These are phyloP conservation scores for Lasiodiplodia gonubiensis DNA, from an alignment of 2,329 filamentous ascomycete species.

Conservation along the genomic window DNA sequence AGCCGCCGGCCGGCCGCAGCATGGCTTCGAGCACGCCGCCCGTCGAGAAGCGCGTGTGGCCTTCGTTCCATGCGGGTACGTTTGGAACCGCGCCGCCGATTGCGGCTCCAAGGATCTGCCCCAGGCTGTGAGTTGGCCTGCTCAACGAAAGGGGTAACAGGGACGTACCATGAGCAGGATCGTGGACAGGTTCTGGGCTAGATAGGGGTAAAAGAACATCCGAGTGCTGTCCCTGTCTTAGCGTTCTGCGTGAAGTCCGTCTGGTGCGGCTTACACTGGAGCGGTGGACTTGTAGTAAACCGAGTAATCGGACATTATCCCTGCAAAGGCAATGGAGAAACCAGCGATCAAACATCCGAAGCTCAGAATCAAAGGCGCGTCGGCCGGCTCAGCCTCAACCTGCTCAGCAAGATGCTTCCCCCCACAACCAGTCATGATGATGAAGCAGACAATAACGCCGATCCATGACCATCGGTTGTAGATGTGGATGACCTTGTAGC, in stretches of 20 bases:
- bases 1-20: constrained; percentile 62
- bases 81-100: constrained; percentile 65
- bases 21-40: constrained; percentile 67
- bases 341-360: constrained; percentile 68
- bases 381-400: constrained; percentile 47
- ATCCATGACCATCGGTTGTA: constrained; percentile 66
- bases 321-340: constrained; percentile 68
- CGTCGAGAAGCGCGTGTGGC: constrained; percentile 52
- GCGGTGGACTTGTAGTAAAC: constrained; percentile 65
- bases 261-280: constrained; percentile 50
- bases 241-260: constrained; percentile 14
- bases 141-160: neutral
- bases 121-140: neutral
- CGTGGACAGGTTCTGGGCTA: constrained; percentile 61
- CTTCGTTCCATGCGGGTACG: constrained; percentile 57
- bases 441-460: constrained; percentile 60
- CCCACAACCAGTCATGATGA: constrained; percentile 62
- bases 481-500: constrained; percentile 60
- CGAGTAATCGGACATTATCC: constrained; percentile 64
- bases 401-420: constrained; percentile 59
- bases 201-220: constrained; percentile 63
- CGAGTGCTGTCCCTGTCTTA: constrained; percentile 33
- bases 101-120: constrained; percentile 61
- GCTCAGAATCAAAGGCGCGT: constrained; percentile 56
- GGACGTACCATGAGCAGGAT: constrained; percentile 62